Evolutionary conservation across 2,329 filamentous ascomycete species (phyloP).

Genomic region (Hypoxylon sp.): DNA sequence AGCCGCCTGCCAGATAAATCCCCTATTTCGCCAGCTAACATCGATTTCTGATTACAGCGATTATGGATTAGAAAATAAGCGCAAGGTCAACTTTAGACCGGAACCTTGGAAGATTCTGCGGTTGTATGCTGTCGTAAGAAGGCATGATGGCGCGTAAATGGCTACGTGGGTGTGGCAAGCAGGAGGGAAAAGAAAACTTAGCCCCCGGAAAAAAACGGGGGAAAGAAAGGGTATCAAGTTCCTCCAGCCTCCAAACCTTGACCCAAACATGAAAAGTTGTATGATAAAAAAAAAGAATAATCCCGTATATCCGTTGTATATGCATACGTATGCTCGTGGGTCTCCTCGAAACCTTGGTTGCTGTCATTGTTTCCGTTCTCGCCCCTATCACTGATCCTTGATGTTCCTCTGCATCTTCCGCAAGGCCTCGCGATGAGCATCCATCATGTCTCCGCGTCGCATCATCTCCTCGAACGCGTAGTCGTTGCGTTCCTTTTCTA

Average conservation of each 20-base stretch:
- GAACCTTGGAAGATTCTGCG: neutral
- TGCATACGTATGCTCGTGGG: conserved; percentile 11
- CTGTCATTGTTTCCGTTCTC: neutral
- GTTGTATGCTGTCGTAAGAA: conserved; percentile 10
- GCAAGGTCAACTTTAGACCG: neutral
- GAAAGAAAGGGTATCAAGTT: conserved; percentile 44
- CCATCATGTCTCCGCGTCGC: conserved; percentile 78
- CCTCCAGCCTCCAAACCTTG: conserved; percentile 15
- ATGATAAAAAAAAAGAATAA: conserved; percentile 18
- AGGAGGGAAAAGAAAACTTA: neutral
- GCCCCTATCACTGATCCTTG: conserved; percentile 47
- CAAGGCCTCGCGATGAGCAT: conserved; percentile 83
- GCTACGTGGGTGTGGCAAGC: conserved; percentile 2
- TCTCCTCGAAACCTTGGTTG: neutral
- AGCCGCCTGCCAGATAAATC: neutral
- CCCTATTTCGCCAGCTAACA: conserved; percentile 4
- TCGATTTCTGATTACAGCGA: conserved; percentile 21
- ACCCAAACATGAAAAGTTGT: conserved; percentile 16
- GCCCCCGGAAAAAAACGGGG: conserved; percentile 10
- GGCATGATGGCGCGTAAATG: neutral
- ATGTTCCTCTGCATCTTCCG: conserved; percentile 76
- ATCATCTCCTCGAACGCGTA: conserved; percentile 79
- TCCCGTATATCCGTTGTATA: conserved; percentile 21
- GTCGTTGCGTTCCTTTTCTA: conserved; percentile 69
- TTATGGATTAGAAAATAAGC: conserved; percentile 39